Evolutionary conservation across 1,284 basidiomycete species (phyloP).

Genomic region (Ganoderma boninense): DNA sequence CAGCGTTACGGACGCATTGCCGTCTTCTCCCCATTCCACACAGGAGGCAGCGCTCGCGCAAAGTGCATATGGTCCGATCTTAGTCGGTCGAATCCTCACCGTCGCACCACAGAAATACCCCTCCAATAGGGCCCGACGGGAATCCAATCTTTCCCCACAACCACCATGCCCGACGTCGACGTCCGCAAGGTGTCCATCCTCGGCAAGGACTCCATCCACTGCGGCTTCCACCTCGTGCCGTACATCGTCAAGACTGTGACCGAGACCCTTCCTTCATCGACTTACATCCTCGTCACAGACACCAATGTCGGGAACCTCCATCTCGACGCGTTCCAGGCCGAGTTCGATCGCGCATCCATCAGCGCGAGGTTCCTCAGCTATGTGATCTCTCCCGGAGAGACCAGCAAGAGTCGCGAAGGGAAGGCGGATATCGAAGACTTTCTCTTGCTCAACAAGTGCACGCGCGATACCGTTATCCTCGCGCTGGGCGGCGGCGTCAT

Average conservation of each 20-base stretch:
- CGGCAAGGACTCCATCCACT: slow-evolving; percentile 88
- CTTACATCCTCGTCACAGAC: slow-evolving; percentile 95
- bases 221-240: slow-evolving; percentile 88
- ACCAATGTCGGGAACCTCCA: slow-evolving; percentile 87
- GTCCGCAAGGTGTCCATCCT: slow-evolving; percentile 84
- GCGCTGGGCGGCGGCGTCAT: slow-evolving; percentile 98
- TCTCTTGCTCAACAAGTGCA: slow-evolving; percentile 88
- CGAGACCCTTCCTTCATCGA: slow-evolving; percentile 79
- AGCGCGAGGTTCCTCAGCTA: slow-evolving; percentile 81
- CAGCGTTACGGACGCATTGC: not conserved
- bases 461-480: slow-evolving; percentile 92
- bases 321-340: slow-evolving; percentile 70
- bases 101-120: slow-evolving; percentile 8
- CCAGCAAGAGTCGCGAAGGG: slow-evolving; percentile 89
- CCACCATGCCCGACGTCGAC: slow-evolving; percentile 46
- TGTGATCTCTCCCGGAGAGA: slow-evolving; percentile 91
- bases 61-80: slow-evolving; percentile 7
- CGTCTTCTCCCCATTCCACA: not conserved
- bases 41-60: not conserved
- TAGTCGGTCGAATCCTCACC: slow-evolving; percentile 5
- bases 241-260: slow-evolving; percentile 88
- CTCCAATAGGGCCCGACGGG: slow-evolving; percentile 3
- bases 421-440: slow-evolving; percentile 97
- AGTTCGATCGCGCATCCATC: slow-evolving; percentile 60
- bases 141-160: not conserved